Evolutionary conservation across 768 basidiomycete genomes (phyloP), one percentile per base, ranked within the genome.

Genomic region (Lentinus brumalis): DNA sequence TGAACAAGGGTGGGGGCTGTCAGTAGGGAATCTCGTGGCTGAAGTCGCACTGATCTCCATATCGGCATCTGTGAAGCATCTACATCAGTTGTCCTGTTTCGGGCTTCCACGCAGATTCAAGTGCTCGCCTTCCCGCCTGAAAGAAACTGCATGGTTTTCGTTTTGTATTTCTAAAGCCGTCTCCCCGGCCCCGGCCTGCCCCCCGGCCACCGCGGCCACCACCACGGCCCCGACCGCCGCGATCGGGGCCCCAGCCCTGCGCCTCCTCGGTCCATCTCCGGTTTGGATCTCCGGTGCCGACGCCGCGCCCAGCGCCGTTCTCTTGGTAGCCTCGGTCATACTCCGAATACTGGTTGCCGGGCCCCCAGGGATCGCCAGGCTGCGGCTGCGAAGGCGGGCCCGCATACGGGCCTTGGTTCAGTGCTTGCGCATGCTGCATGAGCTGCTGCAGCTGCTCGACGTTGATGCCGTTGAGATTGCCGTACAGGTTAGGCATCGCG

Each of bases 61-160:
- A 92, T 82, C 84, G 86, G 84, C 91, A 93, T 85, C 91, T 93
- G 83, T 80, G 77, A 76, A 80, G 63, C 78, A 41, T 46, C 60
- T 71, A 35, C 55, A 76, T 82, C 70, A 82, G 79, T 64, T 71
- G 71, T 65, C 59, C 66, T 58, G 61, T 64, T 64, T 70, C 63
- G 70, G 64, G 70, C 38, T 56, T 51, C 59, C 56, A 63, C 62
- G 62, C 60, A 63, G 74, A 75, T 80, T 80, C 72, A 57, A 74
- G 81, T 84, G 88, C 91, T 92, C 86, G 89, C 91, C 91, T 92
- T 91, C 91, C 91, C 85, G 86, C 83, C 79, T 85, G 84, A 84
- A 86, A 92, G 81, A 92, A 93, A 83, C 81, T 88, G 89, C 91
- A 93, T 78, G 88, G 87, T 86, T 84, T 86, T 86, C 87, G 85